Percentiles rank a stretch among this genome's conserved stretches.
Evolutionary conservation across 495 filamentous ascomycete species (phyloP).

Genomic region (Neurospora sp.): DNA sequence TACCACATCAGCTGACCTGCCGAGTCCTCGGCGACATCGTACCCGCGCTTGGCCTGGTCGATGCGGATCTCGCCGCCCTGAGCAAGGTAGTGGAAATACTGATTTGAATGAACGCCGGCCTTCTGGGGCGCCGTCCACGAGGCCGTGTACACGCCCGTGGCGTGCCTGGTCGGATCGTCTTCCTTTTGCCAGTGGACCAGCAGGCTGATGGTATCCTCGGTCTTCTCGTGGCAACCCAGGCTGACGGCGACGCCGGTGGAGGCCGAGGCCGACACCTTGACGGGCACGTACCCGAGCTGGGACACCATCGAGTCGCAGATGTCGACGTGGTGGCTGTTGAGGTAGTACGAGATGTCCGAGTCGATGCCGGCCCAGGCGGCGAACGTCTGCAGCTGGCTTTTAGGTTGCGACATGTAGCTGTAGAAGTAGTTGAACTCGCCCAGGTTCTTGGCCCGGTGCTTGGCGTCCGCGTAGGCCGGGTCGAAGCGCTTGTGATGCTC

Average conservation of each 20-base stretch:
- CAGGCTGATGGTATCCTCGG: constrained; percentile 88
- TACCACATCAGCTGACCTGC: constrained; percentile 63
- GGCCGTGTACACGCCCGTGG: constrained; percentile 88
- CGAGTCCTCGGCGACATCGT: constrained; percentile 81
- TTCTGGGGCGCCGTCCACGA: constrained; percentile 90
- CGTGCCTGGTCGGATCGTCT: constrained; percentile 51
- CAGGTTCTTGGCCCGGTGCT: constrained; percentile 58
- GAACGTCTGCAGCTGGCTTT: constrained; percentile 88
- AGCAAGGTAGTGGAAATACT: constrained; percentile 92
- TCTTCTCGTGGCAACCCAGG: constrained; percentile 69
- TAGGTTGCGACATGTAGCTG: constrained; percentile 93
- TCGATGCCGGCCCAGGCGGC: constrained; percentile 90
- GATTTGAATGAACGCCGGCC: constrained; percentile 86
- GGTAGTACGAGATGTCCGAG: constrained; percentile 87
- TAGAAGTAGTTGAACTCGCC: constrained; percentile 98
- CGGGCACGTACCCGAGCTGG: constrained; percentile 55
- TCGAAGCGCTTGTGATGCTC: constrained; percentile 97
- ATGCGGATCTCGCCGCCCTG: constrained; percentile 74
- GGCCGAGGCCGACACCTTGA: constrained; percentile 68
- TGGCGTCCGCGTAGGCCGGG: constrained; percentile 80
- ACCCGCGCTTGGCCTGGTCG: constrained; percentile 89
- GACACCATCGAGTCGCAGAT: constrained; percentile 84
- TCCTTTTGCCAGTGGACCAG: constrained; percentile 80
- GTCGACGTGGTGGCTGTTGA: constrained; percentile 90
- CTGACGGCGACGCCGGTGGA: constrained; percentile 56